A percentile compares a stretch with the other conserved stretches of the same genome.
Evolutionary conservation across 208 protist species (phyloP).

Genomic region (Kentomonas sorsogonicus): DNA sequence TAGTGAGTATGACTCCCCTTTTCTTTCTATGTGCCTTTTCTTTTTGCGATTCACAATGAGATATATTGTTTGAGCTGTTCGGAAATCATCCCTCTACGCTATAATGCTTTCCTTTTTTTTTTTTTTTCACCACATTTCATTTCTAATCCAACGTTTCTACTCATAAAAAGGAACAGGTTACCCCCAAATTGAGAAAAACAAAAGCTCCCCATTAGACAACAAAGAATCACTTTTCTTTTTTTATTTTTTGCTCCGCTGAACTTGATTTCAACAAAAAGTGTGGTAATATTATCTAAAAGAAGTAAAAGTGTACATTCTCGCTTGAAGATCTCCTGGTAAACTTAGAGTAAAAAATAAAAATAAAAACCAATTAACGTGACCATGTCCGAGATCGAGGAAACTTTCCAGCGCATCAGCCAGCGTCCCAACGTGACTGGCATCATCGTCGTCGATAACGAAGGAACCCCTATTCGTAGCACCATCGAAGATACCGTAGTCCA

Average conservation of each 20-base stretch:
- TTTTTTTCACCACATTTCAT: too few relatives aligned
- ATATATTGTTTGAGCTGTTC: too few relatives aligned
- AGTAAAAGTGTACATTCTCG: too few relatives aligned
- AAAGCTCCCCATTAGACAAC: not conserved
- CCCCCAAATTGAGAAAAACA: not conserved
- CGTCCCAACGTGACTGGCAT: conserved; percentile 93
- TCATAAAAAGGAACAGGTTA: not conserved
- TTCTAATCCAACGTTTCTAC: too few relatives aligned
- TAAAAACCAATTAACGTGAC: too few relatives aligned
- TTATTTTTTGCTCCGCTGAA: not conserved
- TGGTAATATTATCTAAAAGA: conserved; percentile 1
- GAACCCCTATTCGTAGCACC: conserved; percentile 86
- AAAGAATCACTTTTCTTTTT: not conserved
- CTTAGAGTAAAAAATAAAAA: too few relatives aligned
- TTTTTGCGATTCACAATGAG: too few relatives aligned
- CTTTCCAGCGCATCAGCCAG: conserved; percentile 92
- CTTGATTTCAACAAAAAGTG: not conserved
- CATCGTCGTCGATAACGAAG: conserved; percentile 92
- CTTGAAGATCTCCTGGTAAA: too few relatives aligned
- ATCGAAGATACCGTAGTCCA: conserved; percentile 87
- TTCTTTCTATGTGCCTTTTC: too few relatives aligned
- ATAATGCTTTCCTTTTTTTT: too few relatives aligned
- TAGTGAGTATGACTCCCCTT: too few relatives aligned
- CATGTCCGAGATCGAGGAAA: conserved; percentile 94
- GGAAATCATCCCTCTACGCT: too few relatives aligned